Base-by-base conservation (phyloP, 192 early-diverging fungal species). In the Blastocladiella britannica region DNA sequence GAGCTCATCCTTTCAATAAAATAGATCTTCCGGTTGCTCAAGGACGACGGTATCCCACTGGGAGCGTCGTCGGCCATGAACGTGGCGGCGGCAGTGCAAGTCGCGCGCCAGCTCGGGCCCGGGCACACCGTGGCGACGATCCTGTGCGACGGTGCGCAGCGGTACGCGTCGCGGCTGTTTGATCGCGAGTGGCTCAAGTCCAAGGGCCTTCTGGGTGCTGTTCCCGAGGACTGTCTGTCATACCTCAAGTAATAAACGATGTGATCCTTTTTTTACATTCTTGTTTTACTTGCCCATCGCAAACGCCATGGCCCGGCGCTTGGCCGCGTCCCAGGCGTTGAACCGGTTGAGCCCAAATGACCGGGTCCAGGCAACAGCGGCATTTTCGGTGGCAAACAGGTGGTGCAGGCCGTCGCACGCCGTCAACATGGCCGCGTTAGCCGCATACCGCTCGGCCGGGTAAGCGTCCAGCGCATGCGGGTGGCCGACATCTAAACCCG, bases 41-140 rank as follows among this genome's bases (percentile, higher is more conserved):
- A 94, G 58, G 86, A 94, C 67, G 91, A 94, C 63, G 92, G 92
- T 55, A 80, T 96, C 53, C 93, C 91, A 58, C 65, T 93, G 31
- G 92, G 92, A 25, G 90, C 90, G 0, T 86, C 82, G 22, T 86
- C 89, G 18, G 92, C 92, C 0, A 66, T 96, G 47, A 96, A 96
- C 61, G 89, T 92, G 20, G 89, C 78, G n/a, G 86, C 89, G 12
- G 91, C 92, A 0, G 83, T 81, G 52, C 75, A 92, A 70, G 83
- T 92, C 78, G 91, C 92, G 37, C 82, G 87, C 70, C 69, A 78
- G 29, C 63, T 88, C 30, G 89, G 88, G 5, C 80, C 81, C 0
- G 85, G 85, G 5, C 75, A 81, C 58, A 83, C 70, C 37, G 75
- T 93, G 63, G 88, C 86, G 12, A 95, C 92, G 0, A 78, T 92